These are phyloP conservation scores for Dissoconium aciculare DNA, from an alignment of 2,329 filamentous ascomycete genomes.

Conservation along the genomic window DNA sequence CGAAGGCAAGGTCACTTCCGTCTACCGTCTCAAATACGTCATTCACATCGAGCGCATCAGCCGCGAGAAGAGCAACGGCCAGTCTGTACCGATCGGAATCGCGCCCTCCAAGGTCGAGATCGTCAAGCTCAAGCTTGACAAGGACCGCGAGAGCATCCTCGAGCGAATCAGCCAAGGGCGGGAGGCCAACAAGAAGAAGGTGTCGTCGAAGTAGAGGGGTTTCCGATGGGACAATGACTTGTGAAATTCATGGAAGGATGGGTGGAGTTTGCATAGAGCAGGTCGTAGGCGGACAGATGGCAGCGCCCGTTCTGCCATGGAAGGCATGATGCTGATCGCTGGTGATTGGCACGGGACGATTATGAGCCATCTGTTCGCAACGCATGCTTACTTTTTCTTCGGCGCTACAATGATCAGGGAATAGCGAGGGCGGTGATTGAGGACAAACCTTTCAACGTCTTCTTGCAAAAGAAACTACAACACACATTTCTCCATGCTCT, in stretches of 20 bases:
- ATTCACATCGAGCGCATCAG: slow-evolving; percentile 94
- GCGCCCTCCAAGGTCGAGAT: slow-evolving; percentile 95
- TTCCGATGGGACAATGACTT: slow-evolving; percentile 1
- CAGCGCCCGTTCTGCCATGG: too few species aligned
- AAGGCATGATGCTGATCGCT: background rate
- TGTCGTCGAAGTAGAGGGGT: slow-evolving; percentile 9
- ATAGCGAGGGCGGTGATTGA: slow-evolving; percentile 2
- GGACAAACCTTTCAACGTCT: slow-evolving; percentile 3
- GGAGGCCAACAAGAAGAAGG: slow-evolving; percentile 50
- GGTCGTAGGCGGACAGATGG: background rate
- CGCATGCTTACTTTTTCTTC: slow-evolving; percentile 1
- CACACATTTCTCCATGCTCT: slow-evolving; percentile 1
- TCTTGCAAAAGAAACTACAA: slow-evolving; percentile 2
- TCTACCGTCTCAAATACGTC: slow-evolving; percentile 97
- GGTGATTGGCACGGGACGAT: background rate
- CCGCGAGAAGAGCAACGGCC: slow-evolving; percentile 94
- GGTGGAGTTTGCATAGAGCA: slow-evolving; percentile 2
- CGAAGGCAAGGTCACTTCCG: slow-evolving; percentile 94
- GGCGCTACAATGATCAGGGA: slow-evolving; percentile 3
- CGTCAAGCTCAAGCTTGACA: slow-evolving; percentile 97
- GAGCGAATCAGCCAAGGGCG: slow-evolving; percentile 71
- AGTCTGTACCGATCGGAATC: slow-evolving; percentile 86
- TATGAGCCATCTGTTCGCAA: background rate
- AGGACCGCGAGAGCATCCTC: slow-evolving; percentile 80
- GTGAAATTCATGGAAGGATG: slow-evolving; percentile 4